Evolutionary conservation across 2,329 filamentous ascomycete genomes (phyloP).

Genomic region (Monosporascus ibericus): DNA sequence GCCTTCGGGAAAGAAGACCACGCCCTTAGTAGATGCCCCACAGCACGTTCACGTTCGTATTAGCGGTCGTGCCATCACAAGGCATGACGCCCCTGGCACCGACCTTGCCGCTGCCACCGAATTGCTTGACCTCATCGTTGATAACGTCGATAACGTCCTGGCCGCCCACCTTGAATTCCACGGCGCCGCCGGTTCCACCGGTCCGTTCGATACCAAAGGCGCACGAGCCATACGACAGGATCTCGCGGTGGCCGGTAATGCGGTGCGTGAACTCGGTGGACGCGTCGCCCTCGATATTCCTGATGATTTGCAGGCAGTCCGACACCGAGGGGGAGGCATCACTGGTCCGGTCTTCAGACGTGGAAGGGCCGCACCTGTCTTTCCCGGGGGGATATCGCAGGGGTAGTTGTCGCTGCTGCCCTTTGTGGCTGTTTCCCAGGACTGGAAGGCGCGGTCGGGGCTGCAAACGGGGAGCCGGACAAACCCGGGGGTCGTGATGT

Average conservation of each 20-base stretch:
- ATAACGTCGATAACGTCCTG: conserved; percentile 18
- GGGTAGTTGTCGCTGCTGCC: conserved; percentile 23
- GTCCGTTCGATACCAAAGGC: conserved; percentile 25
- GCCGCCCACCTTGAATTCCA: conserved; percentile 18
- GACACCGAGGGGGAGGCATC: conserved; percentile 25
- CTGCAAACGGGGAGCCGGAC: conserved; percentile 33
- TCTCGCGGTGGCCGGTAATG: conserved; percentile 12
- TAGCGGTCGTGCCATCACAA: conserved; percentile 10
- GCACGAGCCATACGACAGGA: conserved; percentile 23
- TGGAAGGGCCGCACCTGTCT: conserved; percentile 23
- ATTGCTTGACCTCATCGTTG: conserved; percentile 10
- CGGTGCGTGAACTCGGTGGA: conserved; percentile 3
- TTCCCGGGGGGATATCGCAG: conserved; percentile 23
- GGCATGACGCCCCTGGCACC: conserved; percentile 11
- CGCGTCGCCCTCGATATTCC: conserved; percentile 23
- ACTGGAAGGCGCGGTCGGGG: conserved; percentile 23
- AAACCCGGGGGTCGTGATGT: conserved; percentile 29
- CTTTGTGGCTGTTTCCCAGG: conserved; percentile 22
- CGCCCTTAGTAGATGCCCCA: no score
- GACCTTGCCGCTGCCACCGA: conserved; percentile 10
- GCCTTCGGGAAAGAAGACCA: no score
- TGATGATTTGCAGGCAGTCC: conserved; percentile 29
- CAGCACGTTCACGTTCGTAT: no score
- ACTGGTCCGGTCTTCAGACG: conserved; percentile 28
- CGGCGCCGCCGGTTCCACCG: conserved; percentile 17